Evolutionary conservation across 139 green algal genomes (phyloP).

Genomic region (Deuterostichococcus epilithicus): DNA sequence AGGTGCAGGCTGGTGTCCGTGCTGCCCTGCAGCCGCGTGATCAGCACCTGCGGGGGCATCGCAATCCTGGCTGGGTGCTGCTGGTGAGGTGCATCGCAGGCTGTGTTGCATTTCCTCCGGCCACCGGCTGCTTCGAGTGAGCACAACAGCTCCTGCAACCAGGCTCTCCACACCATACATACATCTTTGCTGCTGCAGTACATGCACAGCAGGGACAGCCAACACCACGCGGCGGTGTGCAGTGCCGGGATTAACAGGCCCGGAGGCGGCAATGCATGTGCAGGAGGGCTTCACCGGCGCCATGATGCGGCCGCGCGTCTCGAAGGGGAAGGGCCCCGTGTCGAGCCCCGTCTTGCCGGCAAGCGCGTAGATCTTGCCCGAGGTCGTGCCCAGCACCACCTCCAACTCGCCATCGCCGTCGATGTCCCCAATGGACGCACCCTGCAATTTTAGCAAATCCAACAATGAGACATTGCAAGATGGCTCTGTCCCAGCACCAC

Average conservation of each 20-base stretch:
- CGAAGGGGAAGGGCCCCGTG: constrained; percentile 76
- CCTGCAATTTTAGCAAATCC: constrained; percentile 28
- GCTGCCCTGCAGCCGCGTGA: constrained; percentile 44
- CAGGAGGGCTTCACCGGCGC: constrained; percentile 8
- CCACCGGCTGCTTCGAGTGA: no score
- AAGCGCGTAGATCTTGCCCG: constrained; percentile 78
- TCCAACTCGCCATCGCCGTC: constrained; percentile 82
- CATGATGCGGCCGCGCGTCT: constrained; percentile 34
- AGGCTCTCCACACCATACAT: no score
- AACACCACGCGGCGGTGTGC: neutral
- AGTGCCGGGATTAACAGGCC: no score
- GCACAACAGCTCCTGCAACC: no score
- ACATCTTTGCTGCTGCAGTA: no score
- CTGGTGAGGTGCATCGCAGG: neutral
- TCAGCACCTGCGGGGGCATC: constrained; percentile 45
- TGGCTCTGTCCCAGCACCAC: constrained; percentile 29
- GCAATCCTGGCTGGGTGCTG: constrained; percentile 44
- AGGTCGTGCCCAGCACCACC: constrained; percentile 67
- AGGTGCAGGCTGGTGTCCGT: constrained; percentile 55
- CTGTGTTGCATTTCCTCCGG: no score
- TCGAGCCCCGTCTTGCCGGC: constrained; percentile 53
- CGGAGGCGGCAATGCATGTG: no score
- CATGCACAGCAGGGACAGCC: no score
- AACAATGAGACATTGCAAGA: neutral
- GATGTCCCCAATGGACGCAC: constrained; percentile 65